phyloP scores from a whole-genome alignment of 768 basidiomycete species.

The Rhizopogon vulgaris region DNA sequence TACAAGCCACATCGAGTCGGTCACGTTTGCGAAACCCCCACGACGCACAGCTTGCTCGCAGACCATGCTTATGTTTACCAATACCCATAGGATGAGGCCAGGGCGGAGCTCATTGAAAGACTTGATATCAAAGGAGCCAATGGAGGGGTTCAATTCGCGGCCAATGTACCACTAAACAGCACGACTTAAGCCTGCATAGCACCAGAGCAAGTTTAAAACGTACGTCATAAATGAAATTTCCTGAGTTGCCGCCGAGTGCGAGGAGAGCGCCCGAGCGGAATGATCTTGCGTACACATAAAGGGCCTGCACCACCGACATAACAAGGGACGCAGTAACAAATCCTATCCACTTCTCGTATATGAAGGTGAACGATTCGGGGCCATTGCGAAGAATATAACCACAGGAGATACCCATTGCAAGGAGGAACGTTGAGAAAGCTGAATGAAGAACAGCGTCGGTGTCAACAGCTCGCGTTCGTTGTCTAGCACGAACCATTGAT shows the following conservation, averaged over 20 bases:
- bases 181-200: background rate
- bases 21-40: conserved; percentile 55
- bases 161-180: conserved; percentile 78
- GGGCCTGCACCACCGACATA: conserved; percentile 73
- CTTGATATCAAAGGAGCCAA: conserved; percentile 73
- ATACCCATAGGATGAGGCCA: conserved; percentile 81
- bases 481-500: conserved; percentile 70
- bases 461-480: background rate
- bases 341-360: conserved; percentile 91
- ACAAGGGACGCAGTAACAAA: conserved; percentile 76
- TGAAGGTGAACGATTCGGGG: conserved; percentile 74
- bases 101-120: conserved; percentile 44
- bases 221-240: conserved; percentile 87
- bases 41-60: conserved; percentile 85
- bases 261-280: conserved; percentile 68
- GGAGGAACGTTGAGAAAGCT: conserved; percentile 87
- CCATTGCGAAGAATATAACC: conserved; percentile 74
- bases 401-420: conserved; percentile 65
- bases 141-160: conserved; percentile 87
- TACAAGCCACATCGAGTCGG: conserved; percentile 91
- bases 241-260: conserved; percentile 89
- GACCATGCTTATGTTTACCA: conserved; percentile 85
- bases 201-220: conserved; percentile 20
- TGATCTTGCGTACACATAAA: conserved; percentile 63
- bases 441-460: background rate